Evolutionary conservation across 1,284 basidiomycete genomes (phyloP).

Genomic region (Cryptococcus floricola): DNA sequence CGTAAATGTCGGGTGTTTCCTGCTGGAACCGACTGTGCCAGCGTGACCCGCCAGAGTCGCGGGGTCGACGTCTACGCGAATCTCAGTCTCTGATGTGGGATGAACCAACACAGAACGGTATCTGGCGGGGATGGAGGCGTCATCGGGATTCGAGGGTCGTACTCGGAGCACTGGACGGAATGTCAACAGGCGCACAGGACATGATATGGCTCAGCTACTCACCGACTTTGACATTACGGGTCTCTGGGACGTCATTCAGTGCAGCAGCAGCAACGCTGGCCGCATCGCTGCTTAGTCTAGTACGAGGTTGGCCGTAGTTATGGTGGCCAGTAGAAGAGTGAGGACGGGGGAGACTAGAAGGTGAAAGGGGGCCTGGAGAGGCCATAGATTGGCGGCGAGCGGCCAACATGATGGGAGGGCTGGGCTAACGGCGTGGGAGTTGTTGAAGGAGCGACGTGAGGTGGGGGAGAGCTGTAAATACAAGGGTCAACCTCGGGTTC

Average conservation of each 20-base stretch:
- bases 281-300: constrained; percentile 10
- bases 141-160: constrained; percentile 82
- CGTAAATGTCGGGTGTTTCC: constrained; percentile 79
- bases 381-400: constrained; percentile 9
- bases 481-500: background rate
- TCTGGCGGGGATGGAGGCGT: constrained; percentile 78
- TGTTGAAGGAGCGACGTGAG: background rate
- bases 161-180: constrained; percentile 74
- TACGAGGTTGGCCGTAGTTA: background rate
- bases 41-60: constrained; percentile 53
- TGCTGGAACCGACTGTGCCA: constrained; percentile 56
- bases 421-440: background rate
- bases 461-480: background rate
- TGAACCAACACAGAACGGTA: constrained; percentile 88
- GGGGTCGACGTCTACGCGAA: constrained; percentile 65
- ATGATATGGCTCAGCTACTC: constrained; percentile 10
- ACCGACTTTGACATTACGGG: constrained; percentile 43
- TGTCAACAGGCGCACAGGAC: background rate
- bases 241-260: background rate
- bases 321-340: constrained; percentile 24
- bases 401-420: background rate
- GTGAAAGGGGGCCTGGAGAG: constrained; percentile 25
- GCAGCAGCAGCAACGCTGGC: constrained; percentile 8
- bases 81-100: constrained; percentile 61
- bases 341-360: constrained; percentile 28